Conservation (phyloP, 139 green algal species). For the Picochlorum sp. region DNA sequence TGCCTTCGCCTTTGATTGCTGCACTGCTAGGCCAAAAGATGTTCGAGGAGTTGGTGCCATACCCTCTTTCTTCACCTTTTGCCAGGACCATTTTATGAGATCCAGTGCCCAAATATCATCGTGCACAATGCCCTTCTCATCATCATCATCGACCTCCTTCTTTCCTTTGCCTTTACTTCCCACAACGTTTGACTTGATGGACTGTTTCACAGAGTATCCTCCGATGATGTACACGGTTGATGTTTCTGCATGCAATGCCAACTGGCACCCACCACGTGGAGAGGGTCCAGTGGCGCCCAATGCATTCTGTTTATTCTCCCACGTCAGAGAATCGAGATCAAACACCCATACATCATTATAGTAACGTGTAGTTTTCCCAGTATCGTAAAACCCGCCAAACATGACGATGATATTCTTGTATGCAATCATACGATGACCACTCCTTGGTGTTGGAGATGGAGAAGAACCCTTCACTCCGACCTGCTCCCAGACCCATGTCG, state of each 20-base stretch:
- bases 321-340: constrained; percentile 66
- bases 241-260: constrained; percentile 54
- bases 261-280: constrained; percentile 59
- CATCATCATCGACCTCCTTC: constrained; percentile 63
- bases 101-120: constrained; percentile 82
- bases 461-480: constrained; percentile 51
- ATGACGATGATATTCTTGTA: constrained; percentile 71
- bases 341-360: constrained; percentile 89
- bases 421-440: constrained; percentile 81
- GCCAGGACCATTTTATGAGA: constrained; percentile 58
- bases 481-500: constrained; percentile 81
- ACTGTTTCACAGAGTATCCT: constrained; percentile 82
- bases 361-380: constrained; percentile 55
- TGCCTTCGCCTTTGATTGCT: constrained; percentile 47
- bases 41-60: constrained; percentile 73
- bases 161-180: constrained; percentile 7
- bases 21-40: constrained; percentile 67
- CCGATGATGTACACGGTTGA: constrained; percentile 73
- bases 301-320: constrained; percentile 38
- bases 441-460: constrained; percentile 53
- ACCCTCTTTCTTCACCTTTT: constrained; percentile 78
- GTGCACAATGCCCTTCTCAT: constrained; percentile 68
- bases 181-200: constrained; percentile 2
- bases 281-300: constrained; percentile 24
- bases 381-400: constrained; percentile 95